A percentile compares a stretch with the other conserved stretches of the same genome.
These are phyloP conservation scores for Cladosporium oxysporum DNA, from an alignment of 2,329 filamentous ascomycete species.

Conservation along the genomic window DNA sequence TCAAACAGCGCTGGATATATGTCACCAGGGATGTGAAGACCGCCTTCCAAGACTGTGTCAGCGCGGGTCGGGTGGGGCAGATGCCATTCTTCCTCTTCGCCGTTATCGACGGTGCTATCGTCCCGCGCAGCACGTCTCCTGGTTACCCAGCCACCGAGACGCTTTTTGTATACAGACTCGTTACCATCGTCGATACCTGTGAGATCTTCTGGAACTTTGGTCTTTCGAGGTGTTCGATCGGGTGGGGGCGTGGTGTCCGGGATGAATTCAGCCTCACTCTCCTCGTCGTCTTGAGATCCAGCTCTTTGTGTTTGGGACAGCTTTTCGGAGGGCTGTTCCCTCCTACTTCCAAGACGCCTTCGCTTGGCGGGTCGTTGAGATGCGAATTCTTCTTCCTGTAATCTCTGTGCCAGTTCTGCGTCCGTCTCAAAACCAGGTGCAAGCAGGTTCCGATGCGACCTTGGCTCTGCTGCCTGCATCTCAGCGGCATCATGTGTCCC, in stretches of 20 bases:
- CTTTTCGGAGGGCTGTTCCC: constrained; percentile 18
- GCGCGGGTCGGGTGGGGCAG: constrained; percentile 81
- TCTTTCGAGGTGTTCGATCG: constrained; percentile 43
- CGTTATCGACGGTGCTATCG: constrained; percentile 38
- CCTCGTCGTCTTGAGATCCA: constrained; percentile 40
- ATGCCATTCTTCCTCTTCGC: constrained; percentile 67
- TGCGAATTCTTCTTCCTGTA: constrained; percentile 41
- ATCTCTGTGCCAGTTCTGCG: constrained; percentile 32
- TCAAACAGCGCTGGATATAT: constrained; percentile 91
- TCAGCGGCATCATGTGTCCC: constrained; percentile 31
- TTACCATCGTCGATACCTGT: constrained; percentile 83
- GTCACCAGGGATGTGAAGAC: constrained; percentile 82
- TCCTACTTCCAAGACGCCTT: constrained; percentile 38
- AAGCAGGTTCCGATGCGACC: constrained; percentile 51
- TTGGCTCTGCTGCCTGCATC: constrained; percentile 34
- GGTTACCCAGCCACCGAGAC: constrained; percentile 74
- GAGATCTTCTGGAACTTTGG: constrained; percentile 53
- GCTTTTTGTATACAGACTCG: constrained; percentile 73
- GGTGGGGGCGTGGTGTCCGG: constrained; percentile 40
- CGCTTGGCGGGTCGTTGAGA: constrained; percentile 45
- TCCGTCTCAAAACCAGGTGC: constrained; percentile 49
- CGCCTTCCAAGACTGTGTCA: constrained; percentile 74
- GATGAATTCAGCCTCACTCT: constrained; percentile 33
- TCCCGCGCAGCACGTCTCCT: constrained; percentile 62
- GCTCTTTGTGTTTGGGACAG: constrained; percentile 29